phyloP scores from a whole-genome alignment of 2,329 filamentous ascomycete genomes.

The Curvularia sp. region DNA sequence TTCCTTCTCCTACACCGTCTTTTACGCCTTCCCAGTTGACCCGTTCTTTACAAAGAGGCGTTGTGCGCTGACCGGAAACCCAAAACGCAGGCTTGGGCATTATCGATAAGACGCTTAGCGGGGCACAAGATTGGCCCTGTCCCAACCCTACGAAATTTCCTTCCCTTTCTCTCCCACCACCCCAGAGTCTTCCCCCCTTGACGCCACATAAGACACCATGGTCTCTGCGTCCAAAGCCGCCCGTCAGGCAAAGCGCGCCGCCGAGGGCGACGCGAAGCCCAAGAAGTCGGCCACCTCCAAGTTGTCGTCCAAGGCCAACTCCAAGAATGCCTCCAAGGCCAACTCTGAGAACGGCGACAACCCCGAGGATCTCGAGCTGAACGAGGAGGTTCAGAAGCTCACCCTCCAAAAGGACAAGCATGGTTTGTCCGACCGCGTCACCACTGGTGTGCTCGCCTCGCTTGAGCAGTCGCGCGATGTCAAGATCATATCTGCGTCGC shows the following conservation, averaged over 20 bases:
- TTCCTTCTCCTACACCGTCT: conserved; percentile 10
- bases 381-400: conserved; percentile 84
- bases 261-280: conserved; percentile 68
- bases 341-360: conserved; percentile 75
- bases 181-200: conserved; percentile 22
- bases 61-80: conserved; percentile 14
- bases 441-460: conserved; percentile 93
- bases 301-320: conserved; percentile 60
- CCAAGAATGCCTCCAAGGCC: conserved; percentile 61
- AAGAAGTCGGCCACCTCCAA: conserved; percentile 77
- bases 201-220: conserved; percentile 55
- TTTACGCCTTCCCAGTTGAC: conserved; percentile 15
- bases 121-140: conserved; percentile 30
- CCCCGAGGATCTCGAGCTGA: conserved; percentile 69
- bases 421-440: conserved; percentile 95
- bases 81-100: conserved; percentile 17
- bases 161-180: conserved; percentile 30
- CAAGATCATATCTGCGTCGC: conserved; percentile 91
- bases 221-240: conserved; percentile 73
- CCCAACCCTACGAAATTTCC: conserved; percentile 35
- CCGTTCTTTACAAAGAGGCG: conserved; percentile 23
- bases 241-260: conserved; percentile 69
- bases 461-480: conserved; percentile 86
- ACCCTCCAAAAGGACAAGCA: conserved; percentile 94
- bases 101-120: conserved; percentile 32